Base-by-base conservation (phyloP, 495 filamentous ascomycete genomes). In the Aspergillus heteromorphus region DNA sequence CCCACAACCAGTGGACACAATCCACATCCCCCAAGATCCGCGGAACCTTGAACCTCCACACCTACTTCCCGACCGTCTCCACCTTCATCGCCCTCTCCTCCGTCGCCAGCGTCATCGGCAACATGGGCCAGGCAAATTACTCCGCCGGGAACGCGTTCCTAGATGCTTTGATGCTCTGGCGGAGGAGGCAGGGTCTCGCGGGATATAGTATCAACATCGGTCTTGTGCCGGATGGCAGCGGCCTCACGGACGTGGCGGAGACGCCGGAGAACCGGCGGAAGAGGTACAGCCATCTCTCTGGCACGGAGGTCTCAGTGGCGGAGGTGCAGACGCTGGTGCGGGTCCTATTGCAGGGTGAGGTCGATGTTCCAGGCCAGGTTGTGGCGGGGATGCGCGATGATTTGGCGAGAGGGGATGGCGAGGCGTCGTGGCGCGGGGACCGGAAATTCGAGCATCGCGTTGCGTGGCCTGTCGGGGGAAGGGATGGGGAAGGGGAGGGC, bases 71-170 rank as follows among this genome's bases (percentile, higher is more conserved):
- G 0, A 53, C 50, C 1, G 63, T 81, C 10, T 69, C 73, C 57
- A 82, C 82, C 60, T 81, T 83, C 55, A 64, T 83, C 10, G 66
- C 77, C 3, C 57, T 81, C 5, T 79, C 78, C 0, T 82, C 78
- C 0, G 68, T 78, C 2, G 65, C 75, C 0, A 77, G 76, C 36
- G 67, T 82, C 21, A 67, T 80, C 10, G 80, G 80, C 20, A 76
- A 75, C 34, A 68, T 68, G 31, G 73, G 75, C 0, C 80, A 83
- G 49, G 69, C 73, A 3, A 78, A 80, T 45, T 83, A 83, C 53
- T 70, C 77, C 14, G 77, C 80, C 8, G 80, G 73, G 13, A 80
- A 81, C 27, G 59, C 61, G 4, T 73, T 64, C 60, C 68, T 69
- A 25, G 70, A 72, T 31, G 65, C 53, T 2, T 57, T 73, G 10